These are phyloP conservation scores for Cryptosporidium canis DNA, from an alignment of 169 alveolate genomes.

Conservation along the genomic window DNA sequence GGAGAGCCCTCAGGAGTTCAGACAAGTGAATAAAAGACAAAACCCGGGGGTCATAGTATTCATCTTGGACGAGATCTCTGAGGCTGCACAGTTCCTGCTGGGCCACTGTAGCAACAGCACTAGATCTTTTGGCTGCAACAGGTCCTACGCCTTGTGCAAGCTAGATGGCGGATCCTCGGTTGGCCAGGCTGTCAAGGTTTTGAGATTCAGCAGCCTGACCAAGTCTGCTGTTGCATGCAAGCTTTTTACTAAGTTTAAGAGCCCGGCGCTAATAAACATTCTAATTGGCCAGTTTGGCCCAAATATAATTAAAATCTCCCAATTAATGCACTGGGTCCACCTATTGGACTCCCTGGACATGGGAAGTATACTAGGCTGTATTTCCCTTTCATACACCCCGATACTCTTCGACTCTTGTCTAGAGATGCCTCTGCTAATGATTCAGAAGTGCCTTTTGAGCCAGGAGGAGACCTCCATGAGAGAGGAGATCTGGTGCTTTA, in stretches of 20 bases:
- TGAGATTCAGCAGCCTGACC: conserved; percentile 1
- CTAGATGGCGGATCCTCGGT: conserved; percentile 5
- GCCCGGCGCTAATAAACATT: background rate
- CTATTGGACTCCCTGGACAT: conserved; percentile 5
- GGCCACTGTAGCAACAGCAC: conserved; percentile 11
- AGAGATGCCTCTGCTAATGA: conserved; percentile 22
- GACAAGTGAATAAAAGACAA: background rate
- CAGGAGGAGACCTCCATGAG: conserved; percentile 7
- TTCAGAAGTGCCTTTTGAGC: conserved; percentile 34
- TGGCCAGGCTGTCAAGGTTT: conserved; percentile 23
- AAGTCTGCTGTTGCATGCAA: conserved; percentile 40
- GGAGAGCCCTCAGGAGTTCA: background rate
- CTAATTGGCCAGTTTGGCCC: conserved; percentile 50
- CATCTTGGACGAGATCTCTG: conserved; percentile 57
- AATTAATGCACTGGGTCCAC: conserved; percentile 45
- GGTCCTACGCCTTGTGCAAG: conserved; percentile 22
- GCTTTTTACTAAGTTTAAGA: conserved; percentile 12
- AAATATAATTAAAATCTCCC: conserved; percentile 22
- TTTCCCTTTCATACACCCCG: conserved; percentile 49
- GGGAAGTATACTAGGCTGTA: background rate
- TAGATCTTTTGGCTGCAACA: conserved; percentile 8
- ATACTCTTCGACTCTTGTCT: conserved; percentile 11
- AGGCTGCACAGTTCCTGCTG: conserved; percentile 33
- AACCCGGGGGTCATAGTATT: conserved; percentile 57
- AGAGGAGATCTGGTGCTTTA: conserved; percentile 37